Evolutionary conservation across 2,329 filamentous ascomycete genomes (phyloP).

Genomic region (Botrytis sinoallii): DNA sequence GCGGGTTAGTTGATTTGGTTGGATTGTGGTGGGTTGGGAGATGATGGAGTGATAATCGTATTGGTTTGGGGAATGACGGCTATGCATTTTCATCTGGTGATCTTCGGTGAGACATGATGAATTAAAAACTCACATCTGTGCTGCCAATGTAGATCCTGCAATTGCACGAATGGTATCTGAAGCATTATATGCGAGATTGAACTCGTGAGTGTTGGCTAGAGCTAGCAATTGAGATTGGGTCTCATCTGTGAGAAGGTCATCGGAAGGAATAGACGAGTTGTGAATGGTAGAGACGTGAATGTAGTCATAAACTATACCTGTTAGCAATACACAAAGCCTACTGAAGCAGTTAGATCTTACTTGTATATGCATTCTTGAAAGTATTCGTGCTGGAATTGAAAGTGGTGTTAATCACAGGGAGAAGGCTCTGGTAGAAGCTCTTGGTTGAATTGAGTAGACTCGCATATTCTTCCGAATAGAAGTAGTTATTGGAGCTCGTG

Average conservation of each 20-base stretch:
- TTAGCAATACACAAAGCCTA: not conserved
- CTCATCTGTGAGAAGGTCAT: conserved; percentile 56
- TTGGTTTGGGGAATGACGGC: not conserved
- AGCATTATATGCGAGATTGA: conserved; percentile 75
- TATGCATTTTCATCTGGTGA: conserved; percentile 9
- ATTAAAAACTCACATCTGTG: conserved; percentile 43
- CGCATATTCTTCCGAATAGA: conserved; percentile 47
- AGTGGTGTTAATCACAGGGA: conserved; percentile 54
- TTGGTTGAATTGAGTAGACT: conserved; percentile 49
- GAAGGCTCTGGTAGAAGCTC: conserved; percentile 55
- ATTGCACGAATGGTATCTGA: conserved; percentile 64
- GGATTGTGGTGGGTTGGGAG: not conserved
- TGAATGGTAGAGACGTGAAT: conserved; percentile 59
- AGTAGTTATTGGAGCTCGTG: conserved; percentile 54
- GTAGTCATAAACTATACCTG: conserved; percentile 52
- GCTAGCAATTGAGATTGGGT: conserved; percentile 62
- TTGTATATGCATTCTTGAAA: conserved; percentile 61
- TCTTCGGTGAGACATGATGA: not conserved
- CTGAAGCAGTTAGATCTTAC: conserved; percentile 43
- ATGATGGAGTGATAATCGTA: not conserved
- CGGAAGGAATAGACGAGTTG: conserved; percentile 57
- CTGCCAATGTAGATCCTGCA: conserved; percentile 55
- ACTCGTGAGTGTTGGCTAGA: conserved; percentile 80
- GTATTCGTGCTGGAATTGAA: conserved; percentile 46
- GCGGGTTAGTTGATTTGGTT: not conserved